Conservation (phyloP, 2,329 filamentous ascomycete genomes). For the Fusarium anthophilum region DNA sequence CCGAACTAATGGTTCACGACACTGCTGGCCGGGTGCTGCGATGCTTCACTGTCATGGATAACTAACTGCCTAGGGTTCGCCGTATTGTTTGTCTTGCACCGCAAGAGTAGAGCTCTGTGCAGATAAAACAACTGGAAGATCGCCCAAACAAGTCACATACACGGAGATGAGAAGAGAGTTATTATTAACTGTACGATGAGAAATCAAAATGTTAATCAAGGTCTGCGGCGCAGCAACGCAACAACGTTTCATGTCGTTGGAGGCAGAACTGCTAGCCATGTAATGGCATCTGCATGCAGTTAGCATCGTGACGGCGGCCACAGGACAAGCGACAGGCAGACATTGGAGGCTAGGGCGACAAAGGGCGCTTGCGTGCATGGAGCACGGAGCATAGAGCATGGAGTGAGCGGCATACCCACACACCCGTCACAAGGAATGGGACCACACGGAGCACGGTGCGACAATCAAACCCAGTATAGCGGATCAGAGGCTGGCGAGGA, state of each 20-base stretch:
- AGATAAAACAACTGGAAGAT: not conserved
- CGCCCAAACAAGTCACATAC: not conserved
- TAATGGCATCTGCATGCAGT: constrained; percentile 34
- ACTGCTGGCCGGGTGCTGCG: not conserved
- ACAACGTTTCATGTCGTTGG: constrained; percentile 33
- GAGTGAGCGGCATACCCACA: constrained; percentile 11
- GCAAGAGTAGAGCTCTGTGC: not conserved
- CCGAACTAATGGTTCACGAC: constrained; percentile 2
- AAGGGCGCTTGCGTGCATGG: constrained; percentile 25
- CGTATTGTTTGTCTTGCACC: not conserved
- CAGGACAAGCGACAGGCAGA: constrained; percentile 12
- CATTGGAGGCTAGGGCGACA: constrained; percentile 2
- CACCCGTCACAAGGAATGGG: constrained; percentile 31
- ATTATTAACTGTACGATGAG: not conserved
- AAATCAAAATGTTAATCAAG: not conserved
- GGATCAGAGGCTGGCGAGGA: constrained; percentile 34
- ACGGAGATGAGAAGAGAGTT: not conserved
- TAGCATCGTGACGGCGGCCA: constrained; percentile 26
- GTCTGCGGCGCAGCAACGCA: constrained; percentile 22
- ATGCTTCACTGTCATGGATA: not conserved
- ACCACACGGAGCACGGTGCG: constrained; percentile 37
- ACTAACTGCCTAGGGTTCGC: not conserved
- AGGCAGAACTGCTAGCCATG: constrained; percentile 31
- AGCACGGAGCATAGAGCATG: not conserved
- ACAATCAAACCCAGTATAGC: constrained; percentile 40